Base-by-base conservation (phyloP, 768 basidiomycete species). In the Royoungia palumana region DNA sequence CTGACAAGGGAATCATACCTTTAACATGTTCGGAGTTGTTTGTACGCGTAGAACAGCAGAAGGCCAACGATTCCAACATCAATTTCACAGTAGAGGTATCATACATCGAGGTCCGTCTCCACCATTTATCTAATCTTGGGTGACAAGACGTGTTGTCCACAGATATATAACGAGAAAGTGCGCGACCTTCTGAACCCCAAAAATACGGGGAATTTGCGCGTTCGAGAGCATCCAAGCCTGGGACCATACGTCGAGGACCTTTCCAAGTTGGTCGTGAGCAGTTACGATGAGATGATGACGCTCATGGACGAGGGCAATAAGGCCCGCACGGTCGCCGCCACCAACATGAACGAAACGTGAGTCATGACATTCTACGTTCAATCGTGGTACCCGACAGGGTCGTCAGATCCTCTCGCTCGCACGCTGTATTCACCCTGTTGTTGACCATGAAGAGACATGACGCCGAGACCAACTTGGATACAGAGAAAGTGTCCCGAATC, bases 291-390 rank as follows among this genome's bases (percentile, higher is more conserved):
- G 66, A 96, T 99, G 88, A 95, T 96, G 88, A 92, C 87, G 6
- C 85, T 99, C 64, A 98, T 98, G 95, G 95, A 99, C 73, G 95
- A 99, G 68, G 95, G 95, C 34, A 99, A 97, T 70, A 97, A 98
- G 74, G 94, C 96, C 44, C 78, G 96, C 42, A 98, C 96, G 13
- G 95, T 99, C 20, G 96, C 96, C 19, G 94, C 96, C 21, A 99
- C 96, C 19, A 94, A 96, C 70, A 99, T 99, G 96, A 99, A 99
- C 71, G 96, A 97, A 71, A 96, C 94, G 80, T 90, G 65, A 59
- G 83, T 72, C n/a, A n/a, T 35, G 16, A 36, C 44, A n/a, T 14
- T 47, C 32, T 34, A 16, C 25, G 22, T 28, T 37, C 40, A 16
- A 21, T 16, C 4, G 12, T 27, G 24, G 9, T 30, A n/a, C 43